Base-by-base conservation (phyloP, 108 stramenopile species). In the Schizochytrium sp. region DNA sequence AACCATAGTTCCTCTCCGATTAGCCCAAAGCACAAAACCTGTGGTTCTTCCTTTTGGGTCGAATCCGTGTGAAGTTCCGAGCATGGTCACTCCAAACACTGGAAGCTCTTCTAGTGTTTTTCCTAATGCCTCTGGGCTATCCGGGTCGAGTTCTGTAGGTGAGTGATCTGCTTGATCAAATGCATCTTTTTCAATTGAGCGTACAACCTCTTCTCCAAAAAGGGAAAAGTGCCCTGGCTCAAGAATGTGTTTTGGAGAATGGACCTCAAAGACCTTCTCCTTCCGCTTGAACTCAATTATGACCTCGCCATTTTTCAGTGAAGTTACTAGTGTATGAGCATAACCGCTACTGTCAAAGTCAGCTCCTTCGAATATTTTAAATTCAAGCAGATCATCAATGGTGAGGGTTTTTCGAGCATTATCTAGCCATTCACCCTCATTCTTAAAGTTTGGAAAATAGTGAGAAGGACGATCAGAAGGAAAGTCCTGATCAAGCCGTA, bases 41-140 rank as follows among this genome's bases (percentile, higher is more conserved):
- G 83, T 89, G 42, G 89, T 89, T 61, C 56, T 8, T 4, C 89
- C 89, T 10, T 4, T 40, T 4, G 73, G 73, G 61, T 89, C 89
- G 60, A 89, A 89, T 38, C 89, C 89, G 47, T 89, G 89, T 45
- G 83, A 87, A 8, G 73, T 72, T 13, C 89, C 89, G 15, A 89
- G 57, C 28, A 89, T 61, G 17, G 89, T 89, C 12, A 89, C 89
- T 19, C 89, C 89, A 87, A 89, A 58, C 41, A 58, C 13, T 57
- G 89, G 89, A 2, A 61, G 7, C 49, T 57, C 45, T 41, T 61
- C 10, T 17, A 83, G 8, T 40, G 10, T 10, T n/a, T 47, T 13
- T 49, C 5, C 47, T 5, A 12, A 47, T 28, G 72, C 38, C 57
- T 17, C 17, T 10, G 57, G 13, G 17, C 17, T 58, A 10, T 58